These are phyloP conservation scores for Fusarium ramigenum DNA, from an alignment of 2,329 filamentous ascomycete species.

Conservation along the genomic window DNA sequence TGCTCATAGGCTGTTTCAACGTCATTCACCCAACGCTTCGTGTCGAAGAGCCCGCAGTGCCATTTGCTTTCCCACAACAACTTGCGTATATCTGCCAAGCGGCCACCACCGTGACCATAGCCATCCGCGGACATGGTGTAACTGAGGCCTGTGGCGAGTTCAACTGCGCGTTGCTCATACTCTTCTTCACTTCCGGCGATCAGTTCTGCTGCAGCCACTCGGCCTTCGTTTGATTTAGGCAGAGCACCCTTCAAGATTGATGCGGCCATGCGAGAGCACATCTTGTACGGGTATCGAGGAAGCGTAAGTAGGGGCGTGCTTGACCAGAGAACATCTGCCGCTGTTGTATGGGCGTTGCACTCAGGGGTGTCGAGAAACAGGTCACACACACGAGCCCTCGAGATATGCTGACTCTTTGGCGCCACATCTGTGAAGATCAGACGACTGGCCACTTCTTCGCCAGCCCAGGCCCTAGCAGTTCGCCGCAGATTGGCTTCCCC, in stretches of 20 bases:
- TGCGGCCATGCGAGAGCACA: constrained; percentile 98
- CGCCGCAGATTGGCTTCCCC: constrained; percentile 86
- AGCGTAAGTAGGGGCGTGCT: constrained; percentile 92
- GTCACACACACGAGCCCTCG: constrained; percentile 89
- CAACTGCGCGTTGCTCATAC: constrained; percentile 82
- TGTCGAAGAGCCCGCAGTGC: constrained; percentile 90
- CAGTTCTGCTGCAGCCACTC: constrained; percentile 74
- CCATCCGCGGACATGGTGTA: constrained; percentile 61
- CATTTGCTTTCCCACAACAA: constrained; percentile 86
- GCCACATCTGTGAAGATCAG: constrained; percentile 97
- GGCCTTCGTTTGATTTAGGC: constrained; percentile 75
- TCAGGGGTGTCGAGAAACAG: constrained; percentile 97
- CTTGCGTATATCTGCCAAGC: constrained; percentile 80
- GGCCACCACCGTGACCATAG: constrained; percentile 68
- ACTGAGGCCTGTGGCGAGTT: constrained; percentile 69
- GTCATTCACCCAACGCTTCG: constrained; percentile 87
- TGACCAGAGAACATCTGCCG: constrained; percentile 95
- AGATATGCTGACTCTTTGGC: constrained; percentile 93
- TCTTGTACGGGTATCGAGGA: constrained; percentile 94
- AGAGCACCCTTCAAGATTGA: constrained; percentile 92
- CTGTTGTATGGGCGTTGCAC: constrained; percentile 97
- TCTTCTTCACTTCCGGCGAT: constrained; percentile 81
- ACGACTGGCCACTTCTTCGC: constrained; percentile 82
- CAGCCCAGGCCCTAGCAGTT: constrained; percentile 86
- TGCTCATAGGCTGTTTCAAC: constrained; percentile 88